These are phyloP conservation scores for Diaporthe amygdali DNA, from an alignment of 2,329 filamentous ascomycete genomes.

Conservation along the genomic window DNA sequence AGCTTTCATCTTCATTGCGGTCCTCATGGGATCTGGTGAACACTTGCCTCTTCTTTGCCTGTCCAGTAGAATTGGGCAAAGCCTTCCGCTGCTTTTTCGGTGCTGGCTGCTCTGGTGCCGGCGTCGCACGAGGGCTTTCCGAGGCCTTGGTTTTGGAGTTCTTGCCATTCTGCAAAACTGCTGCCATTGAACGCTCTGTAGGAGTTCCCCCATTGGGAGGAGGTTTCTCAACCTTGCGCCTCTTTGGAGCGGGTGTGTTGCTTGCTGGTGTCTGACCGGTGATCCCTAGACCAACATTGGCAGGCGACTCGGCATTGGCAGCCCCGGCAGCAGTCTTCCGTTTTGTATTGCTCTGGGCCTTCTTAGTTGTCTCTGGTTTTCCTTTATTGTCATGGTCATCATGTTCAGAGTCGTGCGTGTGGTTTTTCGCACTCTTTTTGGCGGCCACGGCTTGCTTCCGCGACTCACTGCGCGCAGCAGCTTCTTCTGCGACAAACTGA, in stretches of 20 bases:
- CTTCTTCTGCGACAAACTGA: conserved; percentile 80
- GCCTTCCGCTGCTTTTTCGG: conserved; percentile 77
- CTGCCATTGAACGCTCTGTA: conserved; percentile 74
- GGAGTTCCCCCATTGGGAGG: conserved; percentile 51
- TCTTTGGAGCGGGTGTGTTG: conserved; percentile 66
- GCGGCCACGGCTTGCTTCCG: conserved; percentile 82
- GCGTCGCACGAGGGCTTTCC: conserved; percentile 72
- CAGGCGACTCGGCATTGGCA: conserved; percentile 28
- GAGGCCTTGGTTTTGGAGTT: conserved; percentile 60
- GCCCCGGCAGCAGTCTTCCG: conserved; percentile 60
- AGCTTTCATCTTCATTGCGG: conserved; percentile 34
- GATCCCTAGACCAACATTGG: conserved; percentile 67
- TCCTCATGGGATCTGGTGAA: not conserved
- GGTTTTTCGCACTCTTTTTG: conserved; percentile 69
- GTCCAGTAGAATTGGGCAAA: conserved; percentile 67
- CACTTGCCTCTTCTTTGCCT: conserved; percentile 78
- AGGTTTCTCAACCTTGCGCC: conserved; percentile 83
- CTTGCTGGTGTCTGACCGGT: conserved; percentile 58
- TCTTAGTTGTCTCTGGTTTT: conserved; percentile 63
- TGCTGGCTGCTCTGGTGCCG: conserved; percentile 59
- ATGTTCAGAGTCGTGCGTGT: conserved; percentile 78
- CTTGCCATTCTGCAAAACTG: conserved; percentile 51
- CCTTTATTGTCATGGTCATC: conserved; percentile 68
- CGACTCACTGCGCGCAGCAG: conserved; percentile 81
- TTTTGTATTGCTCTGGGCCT: conserved; percentile 64